Conservation (phyloP, 2,329 filamentous ascomycete species). For the Hypoxylon sp. region DNA sequence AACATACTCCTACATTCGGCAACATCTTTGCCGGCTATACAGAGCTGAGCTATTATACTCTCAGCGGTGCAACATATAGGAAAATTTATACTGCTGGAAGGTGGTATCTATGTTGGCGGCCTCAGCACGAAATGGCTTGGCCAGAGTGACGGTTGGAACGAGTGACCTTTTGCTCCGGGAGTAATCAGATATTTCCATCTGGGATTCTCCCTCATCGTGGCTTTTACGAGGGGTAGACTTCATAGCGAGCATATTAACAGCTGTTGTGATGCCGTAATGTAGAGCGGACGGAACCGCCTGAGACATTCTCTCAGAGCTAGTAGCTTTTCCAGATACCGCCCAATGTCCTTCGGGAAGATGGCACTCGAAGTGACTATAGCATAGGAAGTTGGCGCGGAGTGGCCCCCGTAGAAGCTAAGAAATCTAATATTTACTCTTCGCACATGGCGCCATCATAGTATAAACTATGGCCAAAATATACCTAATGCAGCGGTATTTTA, state of each 20-base stretch:
- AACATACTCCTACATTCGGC: conserved; percentile 1
- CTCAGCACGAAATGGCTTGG: background rate
- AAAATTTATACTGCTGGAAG: background rate
- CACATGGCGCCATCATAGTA: background rate
- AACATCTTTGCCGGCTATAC: conserved; percentile 10
- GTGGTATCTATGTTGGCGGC: conserved; percentile 4
- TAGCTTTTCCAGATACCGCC: too few species aligned
- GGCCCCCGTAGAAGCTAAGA: background rate
- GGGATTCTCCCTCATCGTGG: background rate
- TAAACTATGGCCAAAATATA: background rate
- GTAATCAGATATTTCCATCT: background rate
- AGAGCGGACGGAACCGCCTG: too few species aligned
- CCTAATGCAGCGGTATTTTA: background rate
- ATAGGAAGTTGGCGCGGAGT: background rate
- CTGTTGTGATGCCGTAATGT: too few species aligned
- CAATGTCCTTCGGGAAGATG: background rate
- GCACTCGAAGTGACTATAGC: background rate
- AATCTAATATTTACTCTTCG: background rate
- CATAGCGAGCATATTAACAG: background rate
- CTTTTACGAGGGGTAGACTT: background rate
- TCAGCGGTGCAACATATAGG: background rate
- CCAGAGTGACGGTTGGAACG: background rate
- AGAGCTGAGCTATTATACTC: background rate
- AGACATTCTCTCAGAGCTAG: background rate
- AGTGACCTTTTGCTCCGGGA: background rate